A percentile compares a stretch with the other conserved stretches of the same genome.
Evolutionary conservation across 352 stramenopile species (phyloP).

Genomic region (Phytopythium vexans): DNA sequence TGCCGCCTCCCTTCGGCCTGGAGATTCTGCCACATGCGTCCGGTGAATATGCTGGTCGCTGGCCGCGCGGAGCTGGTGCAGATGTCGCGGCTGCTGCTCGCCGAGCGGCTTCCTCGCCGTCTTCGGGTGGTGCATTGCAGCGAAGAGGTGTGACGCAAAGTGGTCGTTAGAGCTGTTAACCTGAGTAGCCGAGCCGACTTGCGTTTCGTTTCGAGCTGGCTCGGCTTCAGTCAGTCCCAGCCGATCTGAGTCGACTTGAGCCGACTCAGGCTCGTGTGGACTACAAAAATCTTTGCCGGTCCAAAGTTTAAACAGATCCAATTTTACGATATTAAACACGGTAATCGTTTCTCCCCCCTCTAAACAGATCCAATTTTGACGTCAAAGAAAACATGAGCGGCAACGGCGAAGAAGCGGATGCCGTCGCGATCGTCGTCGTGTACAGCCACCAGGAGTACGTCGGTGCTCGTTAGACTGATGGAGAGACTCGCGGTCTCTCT

Average conservation of each 20-base stretch:
- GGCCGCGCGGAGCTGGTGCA: conserved; percentile 37
- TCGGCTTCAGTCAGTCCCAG: too few species aligned
- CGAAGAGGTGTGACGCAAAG: too few species aligned
- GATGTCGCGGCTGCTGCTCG: conserved; percentile 39
- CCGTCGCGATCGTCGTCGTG: conserved; percentile 46
- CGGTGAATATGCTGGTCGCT: conserved; percentile 32
- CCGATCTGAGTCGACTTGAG: too few species aligned
- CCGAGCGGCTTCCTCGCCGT: conserved; percentile 26
- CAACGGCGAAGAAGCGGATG: conserved; percentile 9
- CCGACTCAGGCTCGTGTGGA: too few species aligned
- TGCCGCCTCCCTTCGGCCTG: not conserved
- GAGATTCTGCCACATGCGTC: conserved; percentile 20
- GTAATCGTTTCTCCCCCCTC: too few species aligned
- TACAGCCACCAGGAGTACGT: conserved; percentile 60
- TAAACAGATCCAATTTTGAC: not conserved
- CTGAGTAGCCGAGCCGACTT: too few species aligned
- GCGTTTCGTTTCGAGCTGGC: too few species aligned
- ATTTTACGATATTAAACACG: too few species aligned
- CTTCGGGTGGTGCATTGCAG: conserved; percentile 18
- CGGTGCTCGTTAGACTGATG: not conserved
- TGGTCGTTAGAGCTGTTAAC: too few species aligned
- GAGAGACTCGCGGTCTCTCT: not conserved
- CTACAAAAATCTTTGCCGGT: too few species aligned
- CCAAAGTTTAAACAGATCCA: too few species aligned
- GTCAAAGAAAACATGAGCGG: conserved; percentile 2